These are phyloP conservation scores for Malassezia cuniculi DNA, from an alignment of 1,284 basidiomycete genomes.

Conservation along the genomic window DNA sequence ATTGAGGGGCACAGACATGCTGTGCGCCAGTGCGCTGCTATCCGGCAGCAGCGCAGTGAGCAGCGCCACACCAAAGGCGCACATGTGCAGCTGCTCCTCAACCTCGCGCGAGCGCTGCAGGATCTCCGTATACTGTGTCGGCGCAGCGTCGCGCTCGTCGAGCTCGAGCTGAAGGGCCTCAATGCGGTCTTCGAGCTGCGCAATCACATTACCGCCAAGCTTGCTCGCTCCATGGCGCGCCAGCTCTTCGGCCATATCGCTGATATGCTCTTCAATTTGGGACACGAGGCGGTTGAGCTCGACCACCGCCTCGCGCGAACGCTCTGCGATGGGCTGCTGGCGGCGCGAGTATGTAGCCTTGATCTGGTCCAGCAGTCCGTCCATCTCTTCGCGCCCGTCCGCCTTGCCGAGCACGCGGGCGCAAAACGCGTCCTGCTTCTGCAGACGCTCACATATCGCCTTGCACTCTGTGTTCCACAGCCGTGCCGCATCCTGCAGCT, in stretches of 20 bases:
- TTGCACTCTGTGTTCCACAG: constrained; percentile 10
- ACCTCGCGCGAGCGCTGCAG: not conserved
- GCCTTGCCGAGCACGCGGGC: constrained; percentile 38
- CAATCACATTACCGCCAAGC: constrained; percentile 13
- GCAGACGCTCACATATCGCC: constrained; percentile 17
- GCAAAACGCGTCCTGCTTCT: constrained; percentile 36
- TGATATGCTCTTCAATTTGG: constrained; percentile 29
- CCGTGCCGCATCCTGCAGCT: constrained; percentile 28
- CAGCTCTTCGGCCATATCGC: constrained; percentile 32
- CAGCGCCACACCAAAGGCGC: constrained; percentile 6
- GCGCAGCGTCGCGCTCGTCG: constrained; percentile 3
- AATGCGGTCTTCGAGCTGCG: constrained; percentile 14
- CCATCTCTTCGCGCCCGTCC: constrained; percentile 44
- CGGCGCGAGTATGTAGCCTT: constrained; percentile 27
- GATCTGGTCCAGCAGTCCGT: constrained; percentile 40
- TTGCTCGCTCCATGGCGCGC: constrained; percentile 10
- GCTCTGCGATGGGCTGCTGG: constrained; percentile 22
- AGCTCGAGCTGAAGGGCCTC: constrained; percentile 13
- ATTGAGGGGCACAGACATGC: constrained; percentile 11
- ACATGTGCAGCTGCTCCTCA: constrained; percentile 3
- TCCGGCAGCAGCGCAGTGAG: constrained; percentile 9
- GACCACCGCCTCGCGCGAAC: constrained; percentile 14
- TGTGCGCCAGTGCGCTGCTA: constrained; percentile 7
- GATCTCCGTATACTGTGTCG: not conserved
- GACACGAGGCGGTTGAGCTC: constrained; percentile 26